Base-by-base conservation (phyloP, 805 yeast genomes). In the Yarrowia sp. region DNA sequence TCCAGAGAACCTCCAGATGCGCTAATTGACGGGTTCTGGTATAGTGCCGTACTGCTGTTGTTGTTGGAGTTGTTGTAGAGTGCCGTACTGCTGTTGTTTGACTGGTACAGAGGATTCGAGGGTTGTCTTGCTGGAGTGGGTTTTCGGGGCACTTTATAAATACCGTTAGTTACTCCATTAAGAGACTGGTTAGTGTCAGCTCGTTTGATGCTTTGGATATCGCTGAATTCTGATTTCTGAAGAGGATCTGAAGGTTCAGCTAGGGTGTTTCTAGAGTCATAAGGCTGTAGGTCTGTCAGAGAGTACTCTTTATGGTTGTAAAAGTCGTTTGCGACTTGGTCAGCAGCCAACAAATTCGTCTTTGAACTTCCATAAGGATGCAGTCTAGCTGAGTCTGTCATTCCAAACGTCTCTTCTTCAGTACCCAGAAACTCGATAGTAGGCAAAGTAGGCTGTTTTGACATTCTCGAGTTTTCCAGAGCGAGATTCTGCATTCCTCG, bases 381-480 rank as follows among this genome's bases (percentile, higher is more conserved):
- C 5, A n/a, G 38, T 7, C 10, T n/a, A 32, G n/a, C 39, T 11
- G 39, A 32, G 1, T 6, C 11, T n/a, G 28, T 31, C n/a, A 1
- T 22, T 22, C 51, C 51, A 31, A 32, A 14, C 4, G n/a, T 28
- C 33, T 22, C 36, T 18, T 47, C 53, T 15, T 47, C 53, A 4
- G 38, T 7, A 6, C 45, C 45, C 45, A n/a, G n/a, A 15, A 57
- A 57, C 9, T 62, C 61, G 28, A 72, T 47, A 14, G 51, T 66
- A 0, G 77, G 76, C 14, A 73, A 45, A 8, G 74, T 72, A 7
- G 75, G 75, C 60, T 66, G 67, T n/a, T 69, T 57, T 8, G 69
- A 65, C 17, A 68, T 66, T 11, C 69, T 64, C 42, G 69, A 67
- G 65, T 75, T 69, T 61, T 73, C 71, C 41, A 68, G 67, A 18